Conservation (phyloP, 1,139 yeast genomes). For the Magnusiomyces sp. region DNA sequence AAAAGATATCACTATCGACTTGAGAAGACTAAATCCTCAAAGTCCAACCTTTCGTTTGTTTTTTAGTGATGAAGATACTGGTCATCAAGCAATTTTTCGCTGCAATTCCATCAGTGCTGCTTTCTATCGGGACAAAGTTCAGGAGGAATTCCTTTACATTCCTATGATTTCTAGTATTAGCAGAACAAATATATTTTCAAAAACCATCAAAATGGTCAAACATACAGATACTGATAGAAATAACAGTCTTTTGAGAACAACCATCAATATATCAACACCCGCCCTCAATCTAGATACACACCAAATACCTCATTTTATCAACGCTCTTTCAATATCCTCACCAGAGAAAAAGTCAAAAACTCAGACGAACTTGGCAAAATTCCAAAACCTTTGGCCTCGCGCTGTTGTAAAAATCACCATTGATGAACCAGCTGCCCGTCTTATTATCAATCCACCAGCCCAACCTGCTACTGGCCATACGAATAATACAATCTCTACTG, state of each 20-base stretch:
- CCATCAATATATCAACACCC: constrained; percentile 33
- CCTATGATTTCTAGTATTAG: constrained; percentile 34
- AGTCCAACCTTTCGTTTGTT: constrained; percentile 35
- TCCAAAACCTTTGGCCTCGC: constrained; percentile 29
- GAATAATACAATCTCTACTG: constrained; percentile 5
- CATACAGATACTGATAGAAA: constrained; percentile 18
- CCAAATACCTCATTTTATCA: constrained; percentile 27
- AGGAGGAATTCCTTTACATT: constrained; percentile 34
- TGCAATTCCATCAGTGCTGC: constrained; percentile 33
- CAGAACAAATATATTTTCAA: constrained; percentile 32
- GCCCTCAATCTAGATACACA: constrained; percentile 32
- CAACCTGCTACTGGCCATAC: constrained; percentile 4
- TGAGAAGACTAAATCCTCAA: constrained; percentile 33
- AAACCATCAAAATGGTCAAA: constrained; percentile 27
- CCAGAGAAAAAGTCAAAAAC: background rate
- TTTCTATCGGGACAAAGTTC: constrained; percentile 22
- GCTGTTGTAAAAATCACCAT: constrained; percentile 30
- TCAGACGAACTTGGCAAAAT: constrained; percentile 5
- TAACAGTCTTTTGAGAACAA: constrained; percentile 27
- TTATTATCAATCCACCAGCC: constrained; percentile 21
- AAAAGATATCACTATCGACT: constrained; percentile 32
- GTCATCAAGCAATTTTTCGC: constrained; percentile 36
- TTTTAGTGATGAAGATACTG: constrained; percentile 30
- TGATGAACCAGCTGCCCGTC: constrained; percentile 34
- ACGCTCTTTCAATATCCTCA: constrained; percentile 14